Evolutionary conservation across 192 early-diverging fungal species (phyloP), one percentile per base, ranked within the genome.

Genomic region (Linnemannia schmuckeri): DNA sequence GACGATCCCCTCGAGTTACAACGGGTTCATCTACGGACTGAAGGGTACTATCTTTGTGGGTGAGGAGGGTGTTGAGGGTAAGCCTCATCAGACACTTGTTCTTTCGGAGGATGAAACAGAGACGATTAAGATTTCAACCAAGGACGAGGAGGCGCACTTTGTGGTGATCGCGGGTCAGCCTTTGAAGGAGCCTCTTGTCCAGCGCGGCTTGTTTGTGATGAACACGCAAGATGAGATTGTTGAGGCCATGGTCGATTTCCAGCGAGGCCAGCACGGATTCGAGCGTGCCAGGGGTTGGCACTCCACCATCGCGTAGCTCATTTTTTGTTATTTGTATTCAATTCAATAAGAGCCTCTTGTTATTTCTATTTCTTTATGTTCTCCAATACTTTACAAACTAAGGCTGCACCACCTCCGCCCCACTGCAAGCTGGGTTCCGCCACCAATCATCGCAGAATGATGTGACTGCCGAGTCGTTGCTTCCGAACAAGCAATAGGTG

Each of bases 171-270:
- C 78, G 27, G 92, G 89, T 20, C 71, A 89, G 55, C 90, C 92
- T 18, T 77, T 93, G n/a, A 80, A 69, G 33, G 92, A 92, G 78
- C 92, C 91, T 17, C 75, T 94, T 33, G 87, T 88, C 7, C 89
- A 91, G 77, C 90, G 90, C 71, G 93, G 93, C 2, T 93, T 94
- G 17, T 94, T 94, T 88, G 93, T 94, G 33, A 91, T 92, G 93
- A 94, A 94, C 83, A 82, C 82, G 9, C 79, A 83, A 49, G 88
- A 91, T 33, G 93, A 94, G 73, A 92, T 94, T 61, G 66, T 47
- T 75, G 77, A 91, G 42, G 87, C 90, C 17, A 88, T 94, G 66
- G 77, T 71, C 24, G 95, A 96, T 77, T 96, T 91, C 81, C 78
- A 95, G 72, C 63, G 75, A 5, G 91, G 90, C 42, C 81, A 84